Conservation (phyloP, 1,284 basidiomycete species). For the Ceratobasidium sp. region DNA sequence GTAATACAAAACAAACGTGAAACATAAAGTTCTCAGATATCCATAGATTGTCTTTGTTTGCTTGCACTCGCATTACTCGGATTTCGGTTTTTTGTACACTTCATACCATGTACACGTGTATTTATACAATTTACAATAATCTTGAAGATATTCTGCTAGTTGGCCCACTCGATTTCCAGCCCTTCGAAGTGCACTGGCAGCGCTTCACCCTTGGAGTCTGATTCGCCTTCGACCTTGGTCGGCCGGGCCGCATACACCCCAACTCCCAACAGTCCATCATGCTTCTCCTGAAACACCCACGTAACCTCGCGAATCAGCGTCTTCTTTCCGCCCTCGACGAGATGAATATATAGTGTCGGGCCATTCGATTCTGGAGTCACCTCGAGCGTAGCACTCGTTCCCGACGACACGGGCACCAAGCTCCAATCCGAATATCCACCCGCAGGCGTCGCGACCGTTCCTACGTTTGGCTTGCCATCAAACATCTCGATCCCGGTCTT, state of each 20-base stretch:
- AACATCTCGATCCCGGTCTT: conserved; percentile 46
- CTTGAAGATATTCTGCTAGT: not conserved
- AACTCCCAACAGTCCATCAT: conserved; percentile 40
- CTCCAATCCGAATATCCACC: conserved; percentile 45
- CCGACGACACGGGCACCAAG: conserved; percentile 39
- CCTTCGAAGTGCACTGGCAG: conserved; percentile 40
- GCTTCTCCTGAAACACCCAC: conserved; percentile 44
- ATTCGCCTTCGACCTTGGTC: conserved; percentile 38
- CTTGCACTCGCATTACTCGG: conserved; percentile 3
- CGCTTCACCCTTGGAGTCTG: conserved; percentile 33
- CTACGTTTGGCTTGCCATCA: conserved; percentile 43
- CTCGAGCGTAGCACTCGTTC: conserved; percentile 40
- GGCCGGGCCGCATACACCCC: conserved; percentile 46
- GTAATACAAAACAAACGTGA: not conserved
- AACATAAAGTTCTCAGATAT: not conserved
- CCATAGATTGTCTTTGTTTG: conserved; percentile 3
- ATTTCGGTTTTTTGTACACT: not conserved
- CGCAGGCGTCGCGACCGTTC: conserved; percentile 44
- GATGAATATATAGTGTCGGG: conserved; percentile 44
- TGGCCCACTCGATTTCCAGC: conserved; percentile 32
- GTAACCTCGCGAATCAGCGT: conserved; percentile 44
- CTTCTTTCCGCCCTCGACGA: conserved; percentile 41
- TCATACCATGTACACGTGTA: conserved; percentile 24
- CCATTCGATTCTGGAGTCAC: conserved; percentile 42
- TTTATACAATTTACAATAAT: not conserved